Base-by-base conservation (phyloP, 2,329 filamentous ascomycete genomes). In the Chaetomium strumarium region DNA sequence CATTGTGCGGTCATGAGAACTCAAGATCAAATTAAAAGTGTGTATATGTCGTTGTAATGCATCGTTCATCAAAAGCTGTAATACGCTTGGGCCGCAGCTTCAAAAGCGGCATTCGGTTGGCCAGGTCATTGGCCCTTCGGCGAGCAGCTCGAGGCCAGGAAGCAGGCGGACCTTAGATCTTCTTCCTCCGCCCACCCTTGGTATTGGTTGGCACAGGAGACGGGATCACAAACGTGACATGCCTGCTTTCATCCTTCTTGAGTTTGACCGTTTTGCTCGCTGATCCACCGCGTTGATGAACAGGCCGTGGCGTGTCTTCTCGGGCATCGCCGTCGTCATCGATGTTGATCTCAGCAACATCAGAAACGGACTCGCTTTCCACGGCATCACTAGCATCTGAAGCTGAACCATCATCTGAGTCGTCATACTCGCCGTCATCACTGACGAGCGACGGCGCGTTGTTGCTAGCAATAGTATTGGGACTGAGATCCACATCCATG, bases 381-480 rank as follows among this genome's bases (percentile, higher is more conserved):
- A 79, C 66, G 52, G 71, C 74, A 45, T 82, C 79, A 51, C 76
- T 79, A 49, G 72, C 72, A 24, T 81, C 81, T 5, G 81, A 84
- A 40, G 77, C 77, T 4, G 81, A 85, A 42, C 75, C 78, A 54
- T 82, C 81, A 52, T 86, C 82, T 1, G 84, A 88, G 51, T 85
- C 84, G 60, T 87, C 86, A 62, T 86, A 88, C 65, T 90, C 86
- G 61, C 86, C 85, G 64, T 90, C 86, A 68, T 91, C 87, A 68
- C 86, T 89, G 64, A 90, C 86, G 45, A 91, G 76, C 61, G 85
- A 90, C 19, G 87, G 87, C 9, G 87, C 86, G 59, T 88, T 87
- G 67, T 89, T 89, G 66, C 85, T 86, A 46, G 84, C 76, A 41
- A 84, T 70, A 0, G 84, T 86, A 61, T 83, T 82, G 5, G 86